phyloP scores from a whole-genome alignment of 441 rosid genomes.

The Brassica balearica region DNA sequence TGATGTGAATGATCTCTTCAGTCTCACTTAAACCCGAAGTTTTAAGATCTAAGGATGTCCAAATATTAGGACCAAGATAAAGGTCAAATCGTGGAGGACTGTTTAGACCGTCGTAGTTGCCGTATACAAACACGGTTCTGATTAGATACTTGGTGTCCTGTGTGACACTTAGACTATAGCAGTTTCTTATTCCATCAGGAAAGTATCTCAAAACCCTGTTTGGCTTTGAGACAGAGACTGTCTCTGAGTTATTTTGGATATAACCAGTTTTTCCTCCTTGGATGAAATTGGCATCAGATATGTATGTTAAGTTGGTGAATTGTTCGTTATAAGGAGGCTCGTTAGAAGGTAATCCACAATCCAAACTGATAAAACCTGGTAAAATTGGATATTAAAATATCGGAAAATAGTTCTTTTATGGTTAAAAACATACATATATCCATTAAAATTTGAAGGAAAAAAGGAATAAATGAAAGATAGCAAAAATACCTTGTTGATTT shows the following conservation, averaged over 20 bases:
- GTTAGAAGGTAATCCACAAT: conserved; percentile 47
- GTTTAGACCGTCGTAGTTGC: conserved; percentile 45
- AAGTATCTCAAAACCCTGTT: conserved; percentile 44
- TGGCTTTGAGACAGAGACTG: neutral
- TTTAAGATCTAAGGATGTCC: conserved; percentile 40
- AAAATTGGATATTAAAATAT: neutral
- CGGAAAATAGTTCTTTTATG: neutral
- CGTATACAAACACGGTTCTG: conserved; percentile 42
- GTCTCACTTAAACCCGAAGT: neutral
- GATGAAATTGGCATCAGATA: conserved; percentile 39
- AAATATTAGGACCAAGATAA: conserved; percentile 47
- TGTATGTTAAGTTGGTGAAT: conserved; percentile 37
- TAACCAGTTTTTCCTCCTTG: conserved; percentile 41
- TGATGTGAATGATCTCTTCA: conserved; percentile 51
- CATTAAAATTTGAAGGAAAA: neutral
- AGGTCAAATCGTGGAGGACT: conserved; percentile 39
- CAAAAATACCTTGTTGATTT: conserved; percentile 26
- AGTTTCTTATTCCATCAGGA: conserved; percentile 42
- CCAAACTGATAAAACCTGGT: conserved; percentile 55
- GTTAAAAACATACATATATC: neutral
- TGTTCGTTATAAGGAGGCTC: conserved; percentile 40
- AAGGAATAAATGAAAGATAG: neutral
- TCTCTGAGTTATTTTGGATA: conserved; percentile 12
- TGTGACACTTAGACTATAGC: conserved; percentile 40
- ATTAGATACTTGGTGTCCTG: conserved; percentile 40